phyloP scores from a whole-genome alignment of 352 stramenopile species.

The Globisporangium rhizosaccharum region DNA sequence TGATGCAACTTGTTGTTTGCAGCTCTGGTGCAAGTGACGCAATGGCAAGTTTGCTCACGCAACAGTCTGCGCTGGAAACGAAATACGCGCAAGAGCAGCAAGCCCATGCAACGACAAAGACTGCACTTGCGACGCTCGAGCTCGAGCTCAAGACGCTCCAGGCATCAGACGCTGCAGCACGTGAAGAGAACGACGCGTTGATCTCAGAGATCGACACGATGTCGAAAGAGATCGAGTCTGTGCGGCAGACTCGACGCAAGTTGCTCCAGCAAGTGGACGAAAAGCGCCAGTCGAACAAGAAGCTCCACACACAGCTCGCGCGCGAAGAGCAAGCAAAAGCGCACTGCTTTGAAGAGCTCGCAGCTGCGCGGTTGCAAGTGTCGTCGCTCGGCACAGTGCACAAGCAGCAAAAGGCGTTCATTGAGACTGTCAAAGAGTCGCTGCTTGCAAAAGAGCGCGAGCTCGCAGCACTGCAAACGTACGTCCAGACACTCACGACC shows the following conservation, averaged over 20 bases:
- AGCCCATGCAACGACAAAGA: slow-evolving; percentile 21
- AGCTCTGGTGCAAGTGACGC: slow-evolving; percentile 31
- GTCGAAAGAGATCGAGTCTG: slow-evolving; percentile 46
- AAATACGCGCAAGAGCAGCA: slow-evolving; percentile 29
- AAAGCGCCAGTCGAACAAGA: slow-evolving; percentile 71
- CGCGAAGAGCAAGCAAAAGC: slow-evolving; percentile 65
- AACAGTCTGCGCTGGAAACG: slow-evolving; percentile 27
- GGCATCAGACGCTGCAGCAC: slow-evolving; percentile 38
- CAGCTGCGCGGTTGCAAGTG: slow-evolving; percentile 60
- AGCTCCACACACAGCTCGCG: slow-evolving; percentile 55
- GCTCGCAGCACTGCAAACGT: slow-evolving; percentile 61
- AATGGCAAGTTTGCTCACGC: slow-evolving; percentile 21
- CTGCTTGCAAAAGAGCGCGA: slow-evolving; percentile 57
- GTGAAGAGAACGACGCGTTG: slow-evolving; percentile 75
- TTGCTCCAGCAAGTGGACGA: slow-evolving; percentile 72
- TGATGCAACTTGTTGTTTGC: neutral
- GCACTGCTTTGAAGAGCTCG: slow-evolving; percentile 75
- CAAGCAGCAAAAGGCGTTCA: slow-evolving; percentile 67
- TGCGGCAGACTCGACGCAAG: slow-evolving; percentile 69
- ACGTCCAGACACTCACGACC: slow-evolving; percentile 42
- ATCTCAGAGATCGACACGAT: slow-evolving; percentile 71
- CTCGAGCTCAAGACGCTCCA: slow-evolving; percentile 45
- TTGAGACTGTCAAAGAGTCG: slow-evolving; percentile 62
- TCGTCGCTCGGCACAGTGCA: slow-evolving; percentile 70
- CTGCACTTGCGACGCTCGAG: slow-evolving; percentile 27